Evolutionary conservation across 495 filamentous ascomycete species (phyloP), one percentile per base, ranked within the genome.

Genomic region (Hypoxylon fragiforme): DNA sequence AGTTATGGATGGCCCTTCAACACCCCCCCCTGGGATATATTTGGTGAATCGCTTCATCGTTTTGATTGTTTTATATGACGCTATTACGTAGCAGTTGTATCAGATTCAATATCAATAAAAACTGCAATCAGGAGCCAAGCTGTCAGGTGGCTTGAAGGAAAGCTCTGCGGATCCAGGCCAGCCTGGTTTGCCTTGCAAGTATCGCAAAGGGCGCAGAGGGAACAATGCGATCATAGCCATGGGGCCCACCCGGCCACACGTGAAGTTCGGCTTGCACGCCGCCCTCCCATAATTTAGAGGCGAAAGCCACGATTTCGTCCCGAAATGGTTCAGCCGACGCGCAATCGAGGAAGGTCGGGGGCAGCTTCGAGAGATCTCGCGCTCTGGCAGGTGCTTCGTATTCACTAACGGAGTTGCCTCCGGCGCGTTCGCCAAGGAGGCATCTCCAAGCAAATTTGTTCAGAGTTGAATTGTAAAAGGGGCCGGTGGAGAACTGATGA

Each of bases 271-370:
- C 63, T 50, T 59, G 54, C 6, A 70, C 64, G 13, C 70, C 70
- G 7, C 50, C 55, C 20, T 57, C 64, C 66, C 66, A 70, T 36
- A 72, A 45, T 32, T 64, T 66, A 7, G 64, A 60, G 13, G 68
- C 70, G 54, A 68, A 72, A 19, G 58, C 60, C 8, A 72, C 65
- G 30, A 66, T 63, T 41, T 72, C 70, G 48, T 72, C 70, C 19
- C 68, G 64, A 49, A 72, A 70, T 1, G 62, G 56, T 24, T 72
- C 70, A 3, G 64, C 66, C 1, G 64, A 59, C 26, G 69, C 70
- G 22, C 65, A 67, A 28, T 72, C 70, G 11, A 70, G 51, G 37
- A 62, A 71, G 11, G 68, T 67, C 15, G 66, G 53, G 14, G 70
- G 68, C 6, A 72, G 28, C 2, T 57, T 50, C 12, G 47, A 55